Base-by-base conservation (phyloP, 1,284 basidiomycete genomes). In the Ganoderma lucidum region DNA sequence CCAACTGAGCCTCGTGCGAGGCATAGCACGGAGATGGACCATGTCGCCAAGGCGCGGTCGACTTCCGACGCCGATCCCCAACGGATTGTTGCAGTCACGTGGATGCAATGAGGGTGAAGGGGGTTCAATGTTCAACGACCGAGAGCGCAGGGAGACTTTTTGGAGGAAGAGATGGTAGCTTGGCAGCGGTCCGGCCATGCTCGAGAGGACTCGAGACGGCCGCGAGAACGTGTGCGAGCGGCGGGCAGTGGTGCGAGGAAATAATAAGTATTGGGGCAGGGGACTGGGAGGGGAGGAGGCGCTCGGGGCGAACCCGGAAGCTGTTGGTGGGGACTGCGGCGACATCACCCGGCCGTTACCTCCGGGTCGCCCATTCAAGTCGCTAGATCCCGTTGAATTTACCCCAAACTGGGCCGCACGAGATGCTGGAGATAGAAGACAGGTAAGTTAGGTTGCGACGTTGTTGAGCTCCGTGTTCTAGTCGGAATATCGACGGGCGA, bases 161-260 rank as follows among this genome's bases (percentile, higher is more conserved):
- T 19, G 53, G 17, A 39, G 37, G 35, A 28, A 32, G 15, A 35
- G 28, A 37, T 15, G 2, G 41, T 10, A 55, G 37, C 30, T 39
- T 53, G 28, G 55, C 37, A n/a, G 37, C 41, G 56, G 23, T 39
- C 32, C 63, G 67, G 69, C 65, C 58, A 59, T 48, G 65, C 63
- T 73, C 72, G 69, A 73, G 72, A 69, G 59, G 58, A 60, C 63
- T 71, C 72, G 67, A 73, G 72, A 71, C 65, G 67, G 68, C 58
- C 65, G 66, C 65, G 66, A 65, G 63, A 28, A n/a, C 48, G 51
- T 17, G 23, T 23, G 23, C 23, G 23, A 53, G 10, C 19, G 17
- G 15, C 41, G 12, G 45, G 42, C 17, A 6, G 23, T 58, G 35
- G 60, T 56, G 63, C 51, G 61, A 59, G 39, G 37, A 37, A 56